Evolutionary conservation across 345 rosid genomes (phyloP).

Genomic region (Rubroshorea leprosula): DNA sequence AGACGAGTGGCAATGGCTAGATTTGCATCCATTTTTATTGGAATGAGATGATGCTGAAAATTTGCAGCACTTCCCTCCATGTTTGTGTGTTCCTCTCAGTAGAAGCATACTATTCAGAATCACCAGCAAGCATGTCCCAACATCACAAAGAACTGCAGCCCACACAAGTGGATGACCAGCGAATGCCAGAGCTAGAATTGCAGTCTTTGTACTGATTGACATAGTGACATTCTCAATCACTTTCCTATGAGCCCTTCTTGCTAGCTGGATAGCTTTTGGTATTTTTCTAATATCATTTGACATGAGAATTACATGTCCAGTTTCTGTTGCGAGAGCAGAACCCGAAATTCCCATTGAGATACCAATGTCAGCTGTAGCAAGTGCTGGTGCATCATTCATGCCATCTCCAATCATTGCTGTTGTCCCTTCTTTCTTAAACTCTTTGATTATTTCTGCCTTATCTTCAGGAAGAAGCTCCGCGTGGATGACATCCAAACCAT

Average conservation of each 20-base stretch:
- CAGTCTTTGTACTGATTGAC: slow-evolving; percentile 56
- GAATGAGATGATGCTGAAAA: neutral
- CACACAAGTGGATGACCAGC: slow-evolving; percentile 83
- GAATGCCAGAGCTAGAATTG: slow-evolving; percentile 61
- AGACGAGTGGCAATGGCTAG: slow-evolving; percentile 2
- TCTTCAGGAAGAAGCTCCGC: slow-evolving; percentile 82
- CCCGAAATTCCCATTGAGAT: slow-evolving; percentile 92
- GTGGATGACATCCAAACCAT: slow-evolving; percentile 48
- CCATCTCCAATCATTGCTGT: slow-evolving; percentile 93
- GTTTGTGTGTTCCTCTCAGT: slow-evolving; percentile 29
- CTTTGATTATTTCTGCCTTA: slow-evolving; percentile 47
- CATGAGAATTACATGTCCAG: slow-evolving; percentile 76
- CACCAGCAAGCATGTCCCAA: slow-evolving; percentile 81
- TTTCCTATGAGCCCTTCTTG: slow-evolving; percentile 51
- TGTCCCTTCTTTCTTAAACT: slow-evolving; percentile 49
- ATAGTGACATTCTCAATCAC: slow-evolving; percentile 60
- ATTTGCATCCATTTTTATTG: slow-evolving; percentile 17
- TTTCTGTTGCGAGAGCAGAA: slow-evolving; percentile 83
- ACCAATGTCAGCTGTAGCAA: slow-evolving; percentile 85
- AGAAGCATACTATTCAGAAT: slow-evolving; percentile 79
- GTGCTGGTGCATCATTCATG: slow-evolving; percentile 86
- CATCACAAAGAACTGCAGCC: slow-evolving; percentile 90
- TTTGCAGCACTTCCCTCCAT: slow-evolving; percentile 19
- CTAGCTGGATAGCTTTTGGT: slow-evolving; percentile 59
- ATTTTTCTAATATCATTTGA: slow-evolving; percentile 73